A percentile compares a stretch with the other conserved stretches of the same genome.
phyloP scores from a whole-genome alignment of 1,139 yeast genomes.

The Blastobotrys aristatus region DNA sequence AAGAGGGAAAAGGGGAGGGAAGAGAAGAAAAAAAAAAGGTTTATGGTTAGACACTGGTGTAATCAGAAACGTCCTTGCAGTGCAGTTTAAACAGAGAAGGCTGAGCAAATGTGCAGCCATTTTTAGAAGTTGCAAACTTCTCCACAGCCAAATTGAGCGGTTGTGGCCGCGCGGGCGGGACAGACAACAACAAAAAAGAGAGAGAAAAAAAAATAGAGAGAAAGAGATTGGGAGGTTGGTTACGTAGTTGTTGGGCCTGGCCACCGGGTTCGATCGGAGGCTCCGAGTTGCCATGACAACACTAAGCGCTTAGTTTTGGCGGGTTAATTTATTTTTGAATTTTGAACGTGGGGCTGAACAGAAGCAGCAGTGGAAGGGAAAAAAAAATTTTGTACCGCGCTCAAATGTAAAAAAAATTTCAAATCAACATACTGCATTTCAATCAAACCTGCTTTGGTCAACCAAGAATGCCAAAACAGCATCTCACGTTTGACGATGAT shows the following conservation, averaged over 20 bases:
- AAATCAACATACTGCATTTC: not conserved
- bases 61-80: not conserved
- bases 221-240: no score
- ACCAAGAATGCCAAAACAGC: constrained; percentile 5
- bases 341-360: no score
- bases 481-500: constrained; percentile 1
- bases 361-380: not conserved
- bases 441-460: no score
- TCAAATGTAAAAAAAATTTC: not conserved
- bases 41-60: not conserved
- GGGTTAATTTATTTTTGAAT: no score
- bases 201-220: no score
- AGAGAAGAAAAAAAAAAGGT: not conserved
- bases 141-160: no score
- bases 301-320: no score
- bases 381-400: not conserved
- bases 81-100: not conserved
- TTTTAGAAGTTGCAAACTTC: not conserved
- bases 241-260: no score
- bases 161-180: no score
- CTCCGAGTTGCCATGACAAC: no score
- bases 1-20: not conserved
- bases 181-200: no score
- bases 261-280: no score
- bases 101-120: not conserved